These are phyloP conservation scores for Hirsutella minnesotensis DNA, from an alignment of 2,329 filamentous ascomycete species.

Conservation along the genomic window DNA sequence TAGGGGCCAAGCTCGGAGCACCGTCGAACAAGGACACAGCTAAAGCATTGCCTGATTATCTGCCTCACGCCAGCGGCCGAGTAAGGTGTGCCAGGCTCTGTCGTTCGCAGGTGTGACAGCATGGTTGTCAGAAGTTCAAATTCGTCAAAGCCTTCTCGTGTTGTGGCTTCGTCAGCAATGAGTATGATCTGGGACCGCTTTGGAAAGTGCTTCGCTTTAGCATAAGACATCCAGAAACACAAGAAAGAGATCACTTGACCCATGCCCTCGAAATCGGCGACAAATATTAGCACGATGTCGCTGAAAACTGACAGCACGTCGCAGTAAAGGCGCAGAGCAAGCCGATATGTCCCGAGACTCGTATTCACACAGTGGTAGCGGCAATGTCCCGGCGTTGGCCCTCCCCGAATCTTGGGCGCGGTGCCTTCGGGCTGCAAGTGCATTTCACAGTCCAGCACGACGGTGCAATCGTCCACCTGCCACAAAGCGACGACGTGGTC, in stretches of 20 bases:
- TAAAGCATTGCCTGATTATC: neutral
- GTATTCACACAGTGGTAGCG: neutral
- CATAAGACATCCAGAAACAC: neutral
- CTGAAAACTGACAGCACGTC: neutral
- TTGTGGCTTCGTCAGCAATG: neutral
- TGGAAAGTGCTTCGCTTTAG: neutral
- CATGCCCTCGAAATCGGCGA: neutral
- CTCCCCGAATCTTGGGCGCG: no score
- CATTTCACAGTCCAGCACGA: no score
- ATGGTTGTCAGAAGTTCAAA: neutral
- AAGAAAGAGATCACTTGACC: neutral
- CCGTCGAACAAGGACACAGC: neutral
- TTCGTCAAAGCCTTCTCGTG: neutral
- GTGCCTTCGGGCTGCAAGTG: no score
- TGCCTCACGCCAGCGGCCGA: neutral
- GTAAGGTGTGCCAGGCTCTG: neutral
- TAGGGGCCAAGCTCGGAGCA: no score
- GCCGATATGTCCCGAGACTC: neutral
- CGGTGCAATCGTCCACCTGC: no score
- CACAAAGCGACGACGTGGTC: no score
- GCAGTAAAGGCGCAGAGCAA: neutral
- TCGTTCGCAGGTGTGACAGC: no score
- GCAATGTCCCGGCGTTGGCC: neutral
- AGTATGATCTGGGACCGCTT: neutral
- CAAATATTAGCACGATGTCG: slow-evolving; percentile 1